phyloP scores from a whole-genome alignment of 306 rosid species.

The Vigna radiata region DNA sequence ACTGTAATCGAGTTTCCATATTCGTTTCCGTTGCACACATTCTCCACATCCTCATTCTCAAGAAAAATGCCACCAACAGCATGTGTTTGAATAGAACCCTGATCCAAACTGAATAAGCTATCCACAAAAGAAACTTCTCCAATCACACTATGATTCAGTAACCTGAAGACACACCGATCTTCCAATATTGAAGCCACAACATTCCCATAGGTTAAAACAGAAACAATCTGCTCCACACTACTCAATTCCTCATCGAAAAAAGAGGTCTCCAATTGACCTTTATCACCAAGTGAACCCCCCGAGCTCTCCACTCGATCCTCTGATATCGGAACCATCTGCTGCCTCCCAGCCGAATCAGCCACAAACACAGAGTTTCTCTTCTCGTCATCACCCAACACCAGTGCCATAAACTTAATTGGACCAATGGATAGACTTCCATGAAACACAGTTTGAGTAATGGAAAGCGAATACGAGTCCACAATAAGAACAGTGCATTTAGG shows the following conservation, averaged over 20 bases:
- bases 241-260: slow-evolving; percentile 58
- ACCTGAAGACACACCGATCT: slow-evolving; percentile 67
- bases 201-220: slow-evolving; percentile 55
- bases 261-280: slow-evolving; percentile 53
- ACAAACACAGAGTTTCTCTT: slow-evolving; percentile 67
- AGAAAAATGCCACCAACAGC: slow-evolving; percentile 72
- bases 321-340: slow-evolving; percentile 61
- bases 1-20: slow-evolving; percentile 42
- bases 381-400: slow-evolving; percentile 60
- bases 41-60: slow-evolving; percentile 51
- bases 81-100: slow-evolving; percentile 54
- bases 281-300: slow-evolving; percentile 49
- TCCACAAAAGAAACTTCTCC: slow-evolving; percentile 73
- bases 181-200: slow-evolving; percentile 64
- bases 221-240: slow-evolving; percentile 60
- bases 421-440: slow-evolving; percentile 85
- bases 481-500: slow-evolving; percentile 73
- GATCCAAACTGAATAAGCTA: slow-evolving; percentile 41
- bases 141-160: slow-evolving; percentile 57
- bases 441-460: slow-evolving; percentile 76
- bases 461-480: slow-evolving; percentile 79
- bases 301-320: slow-evolving; percentile 60
- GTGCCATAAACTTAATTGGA: slow-evolving; percentile 74
- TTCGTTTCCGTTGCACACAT: slow-evolving; percentile 41
- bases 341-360: slow-evolving; percentile 76